Evolutionary conservation across 305 asterid genomes (phyloP).

Genomic region (Ilex paraguariensis): DNA sequence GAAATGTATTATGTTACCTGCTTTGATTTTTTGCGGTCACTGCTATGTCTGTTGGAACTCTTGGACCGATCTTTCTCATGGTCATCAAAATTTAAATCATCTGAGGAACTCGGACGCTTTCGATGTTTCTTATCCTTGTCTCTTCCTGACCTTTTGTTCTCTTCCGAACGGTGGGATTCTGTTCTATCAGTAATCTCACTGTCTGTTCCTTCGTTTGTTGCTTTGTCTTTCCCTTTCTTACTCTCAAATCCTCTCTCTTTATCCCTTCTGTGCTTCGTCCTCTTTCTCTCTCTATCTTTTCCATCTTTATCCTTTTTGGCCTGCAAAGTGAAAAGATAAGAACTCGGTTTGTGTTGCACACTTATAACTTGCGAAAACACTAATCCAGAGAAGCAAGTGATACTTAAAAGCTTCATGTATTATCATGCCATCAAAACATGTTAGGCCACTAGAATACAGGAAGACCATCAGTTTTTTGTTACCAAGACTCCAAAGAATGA

Average conservation of each 20-base stretch:
- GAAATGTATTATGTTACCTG: slow-evolving; percentile 28
- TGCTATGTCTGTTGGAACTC: slow-evolving; percentile 37
- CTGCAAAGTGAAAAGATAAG: slow-evolving; percentile 28
- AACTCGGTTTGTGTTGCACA: not conserved
- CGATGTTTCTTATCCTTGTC: slow-evolving; percentile 58
- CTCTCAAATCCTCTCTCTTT: slow-evolving; percentile 38
- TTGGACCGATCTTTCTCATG: slow-evolving; percentile 53
- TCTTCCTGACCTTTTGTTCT: slow-evolving; percentile 45
- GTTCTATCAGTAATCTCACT: slow-evolving; percentile 36
- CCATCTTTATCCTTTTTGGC: slow-evolving; percentile 72
- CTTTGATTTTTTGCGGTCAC: slow-evolving; percentile 49
- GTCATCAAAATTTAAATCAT: slow-evolving; percentile 33
- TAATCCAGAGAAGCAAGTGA: too few species aligned
- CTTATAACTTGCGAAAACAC: too few species aligned
- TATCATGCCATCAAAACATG: too few species aligned
- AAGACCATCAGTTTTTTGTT: too few species aligned
- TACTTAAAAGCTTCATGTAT: too few species aligned
- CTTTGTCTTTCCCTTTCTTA: slow-evolving; percentile 50
- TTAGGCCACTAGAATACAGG: too few species aligned
- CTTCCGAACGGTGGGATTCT: slow-evolving; percentile 46
- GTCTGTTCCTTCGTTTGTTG: slow-evolving; percentile 43
- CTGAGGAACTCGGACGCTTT: slow-evolving; percentile 39
- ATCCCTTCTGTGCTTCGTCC: slow-evolving; percentile 44
- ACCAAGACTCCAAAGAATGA: too few species aligned
- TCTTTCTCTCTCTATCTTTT: slow-evolving; percentile 48